Conservation (phyloP, 345 rosid species). For the Reutealis trisperma region DNA sequence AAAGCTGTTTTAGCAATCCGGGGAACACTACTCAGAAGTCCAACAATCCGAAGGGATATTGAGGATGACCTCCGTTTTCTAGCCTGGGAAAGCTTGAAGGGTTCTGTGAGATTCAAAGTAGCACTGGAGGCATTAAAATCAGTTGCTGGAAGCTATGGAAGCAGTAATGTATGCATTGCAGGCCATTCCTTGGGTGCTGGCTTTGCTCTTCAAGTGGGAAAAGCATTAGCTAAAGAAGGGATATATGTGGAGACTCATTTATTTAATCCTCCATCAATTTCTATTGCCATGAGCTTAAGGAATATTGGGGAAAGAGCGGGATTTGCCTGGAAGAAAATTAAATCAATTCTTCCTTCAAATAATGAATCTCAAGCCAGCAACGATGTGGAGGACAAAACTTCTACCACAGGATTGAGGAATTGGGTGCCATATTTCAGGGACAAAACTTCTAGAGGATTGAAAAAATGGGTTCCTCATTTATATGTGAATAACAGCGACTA, state of each 20-base stretch:
- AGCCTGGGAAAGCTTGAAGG: slow-evolving; percentile 94
- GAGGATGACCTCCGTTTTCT: slow-evolving; percentile 95
- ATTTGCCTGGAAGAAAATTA: slow-evolving; percentile 70
- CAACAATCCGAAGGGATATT: slow-evolving; percentile 76
- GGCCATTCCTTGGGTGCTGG: slow-evolving; percentile 98
- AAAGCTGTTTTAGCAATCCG: slow-evolving; percentile 75
- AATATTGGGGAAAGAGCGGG: slow-evolving; percentile 84
- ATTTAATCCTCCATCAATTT: slow-evolving; percentile 92
- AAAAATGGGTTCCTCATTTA: slow-evolving; percentile 86
- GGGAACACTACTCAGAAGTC: slow-evolving; percentile 83
- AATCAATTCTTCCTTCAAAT: slow-evolving; percentile 72
- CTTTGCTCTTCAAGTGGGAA: slow-evolving; percentile 95
- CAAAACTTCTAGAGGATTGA: slow-evolving; percentile 44
- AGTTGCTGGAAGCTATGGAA: slow-evolving; percentile 73
- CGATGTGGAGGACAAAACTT: not conserved
- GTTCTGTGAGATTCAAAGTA: slow-evolving; percentile 76
- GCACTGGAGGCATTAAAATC: slow-evolving; percentile 63
- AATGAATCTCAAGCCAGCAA: not conserved
- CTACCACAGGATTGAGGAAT: slow-evolving; percentile 15
- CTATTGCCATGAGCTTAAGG: slow-evolving; percentile 86
- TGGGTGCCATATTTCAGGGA: slow-evolving; percentile 28
- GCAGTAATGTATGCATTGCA: slow-evolving; percentile 73
- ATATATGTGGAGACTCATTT: slow-evolving; percentile 80
- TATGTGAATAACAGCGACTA: slow-evolving; percentile 92
- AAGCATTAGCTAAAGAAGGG: slow-evolving; percentile 84